Percentiles rank a stretch among this genome's conserved stretches.
Evolutionary conservation across 345 rosid species (phyloP).

Genomic region (Dovyalis caffra): DNA sequence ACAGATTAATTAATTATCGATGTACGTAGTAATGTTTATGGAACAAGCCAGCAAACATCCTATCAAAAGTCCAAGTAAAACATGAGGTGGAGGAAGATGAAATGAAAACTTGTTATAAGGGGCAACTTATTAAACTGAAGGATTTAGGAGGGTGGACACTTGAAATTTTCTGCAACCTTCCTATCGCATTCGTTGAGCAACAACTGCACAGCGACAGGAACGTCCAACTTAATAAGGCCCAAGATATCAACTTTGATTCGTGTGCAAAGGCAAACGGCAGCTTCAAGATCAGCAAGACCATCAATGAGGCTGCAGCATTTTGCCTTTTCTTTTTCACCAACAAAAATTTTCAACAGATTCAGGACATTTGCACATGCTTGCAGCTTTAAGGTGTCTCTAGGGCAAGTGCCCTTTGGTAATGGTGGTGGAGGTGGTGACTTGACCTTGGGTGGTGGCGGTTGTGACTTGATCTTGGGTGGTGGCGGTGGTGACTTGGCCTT

Average conservation of each 20-base stretch:
- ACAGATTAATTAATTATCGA: too few species aligned
- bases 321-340: slow-evolving; percentile 39
- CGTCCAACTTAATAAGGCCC: slow-evolving; percentile 44
- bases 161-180: slow-evolving; percentile 37
- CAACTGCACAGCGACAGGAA: slow-evolving; percentile 55
- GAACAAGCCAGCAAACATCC: too few species aligned
- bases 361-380: slow-evolving; percentile 53
- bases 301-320: slow-evolving; percentile 56
- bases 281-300: slow-evolving; percentile 57
- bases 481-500: neutral
- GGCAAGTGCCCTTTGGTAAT: slow-evolving; percentile 3
- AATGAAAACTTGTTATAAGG: too few species aligned
- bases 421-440: neutral
- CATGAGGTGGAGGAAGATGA: too few species aligned
- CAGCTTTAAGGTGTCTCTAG: slow-evolving; percentile 47
- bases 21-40: too few species aligned
- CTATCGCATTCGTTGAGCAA: slow-evolving; percentile 55
- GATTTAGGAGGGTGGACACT: neutral
- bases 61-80: too few species aligned
- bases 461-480: neutral
- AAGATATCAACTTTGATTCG: slow-evolving; percentile 51
- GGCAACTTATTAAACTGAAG: too few species aligned
- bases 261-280: slow-evolving; percentile 67
- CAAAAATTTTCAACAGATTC: slow-evolving; percentile 26
- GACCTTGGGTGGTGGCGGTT: neutral